Evolutionary conservation across 2,329 filamentous ascomycete species (phyloP), one percentile per base, ranked within the genome.

Genomic region (Gnomoniopsis sp.): DNA sequence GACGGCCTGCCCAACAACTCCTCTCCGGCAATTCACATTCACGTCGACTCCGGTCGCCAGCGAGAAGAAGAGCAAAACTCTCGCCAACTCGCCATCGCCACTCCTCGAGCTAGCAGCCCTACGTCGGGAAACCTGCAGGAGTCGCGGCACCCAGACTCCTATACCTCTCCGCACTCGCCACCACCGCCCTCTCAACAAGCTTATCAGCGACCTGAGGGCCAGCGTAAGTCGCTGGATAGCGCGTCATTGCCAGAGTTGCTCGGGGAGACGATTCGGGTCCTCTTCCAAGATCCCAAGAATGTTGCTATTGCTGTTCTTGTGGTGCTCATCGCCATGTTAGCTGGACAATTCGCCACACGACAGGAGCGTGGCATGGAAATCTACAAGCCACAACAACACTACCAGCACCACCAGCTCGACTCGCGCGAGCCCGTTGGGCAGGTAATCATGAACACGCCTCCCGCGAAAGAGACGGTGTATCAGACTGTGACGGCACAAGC

Each of bases 281-380:
- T 83, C 19, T 66, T 87, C 65, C 77, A 79, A 49, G 85, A 88
- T 64, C 77, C 77, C 58, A 86, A 81, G 72, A 88, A 87, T 57
- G 68, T 87, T 11, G 71, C 78, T n/a, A 87, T 88, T 26, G 73
- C 76, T 6, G 65, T 82, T 0, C 71, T 88, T 53, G 78, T 80
- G 56, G 59, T 82, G 2, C 67, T 87, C n/a, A 77, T 85, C 2
- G 64, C 85, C 15, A 57, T 83, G 30, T 72, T 87, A 11, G 79
- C 81, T 1, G 53, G 59, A 17, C 52, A 55, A 14, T 59, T 46
- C 2, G 53, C 41, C 3, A 53, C 41, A 21, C 51, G 51, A 80
- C 14, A 69, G 71, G 17, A 66, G 60, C 63, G 72, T 52, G 59
- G 72, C 60, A 12, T 52, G 34, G 46, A 52, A 1, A 33, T 55